Evolutionary conservation across 306 rosid genomes (phyloP).

Genomic region (apple (Malus domestica)): ASM211411v1 NC_041798.1:26405001-26405500

Average conservation of each 20-base stretch:
- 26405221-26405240: slow-evolving; percentile 97
- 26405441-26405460: background rate
- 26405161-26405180: slow-evolving; percentile 80
- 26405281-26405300: slow-evolving; percentile 84
- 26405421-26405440: background rate
- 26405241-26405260: slow-evolving; percentile 80
- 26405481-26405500: background rate
- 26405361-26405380: slow-evolving; percentile 16
- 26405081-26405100: background rate
- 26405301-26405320: slow-evolving; percentile 55
- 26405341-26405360: slow-evolving; percentile 16
- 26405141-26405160: background rate
- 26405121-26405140: background rate
- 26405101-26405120: background rate
- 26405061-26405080: background rate
- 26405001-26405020: background rate
- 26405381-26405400: slow-evolving; percentile 3
- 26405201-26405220: slow-evolving; percentile 90
- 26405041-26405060: background rate
- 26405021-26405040: background rate
- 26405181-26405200: slow-evolving; percentile 94
- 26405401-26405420: background rate
- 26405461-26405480: background rate
- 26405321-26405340: slow-evolving; percentile 65
- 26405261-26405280: slow-evolving; percentile 90